Evolutionary conservation across 192 early-diverging fungal species (phyloP).

Genomic region (Coemansia furcata): DNA sequence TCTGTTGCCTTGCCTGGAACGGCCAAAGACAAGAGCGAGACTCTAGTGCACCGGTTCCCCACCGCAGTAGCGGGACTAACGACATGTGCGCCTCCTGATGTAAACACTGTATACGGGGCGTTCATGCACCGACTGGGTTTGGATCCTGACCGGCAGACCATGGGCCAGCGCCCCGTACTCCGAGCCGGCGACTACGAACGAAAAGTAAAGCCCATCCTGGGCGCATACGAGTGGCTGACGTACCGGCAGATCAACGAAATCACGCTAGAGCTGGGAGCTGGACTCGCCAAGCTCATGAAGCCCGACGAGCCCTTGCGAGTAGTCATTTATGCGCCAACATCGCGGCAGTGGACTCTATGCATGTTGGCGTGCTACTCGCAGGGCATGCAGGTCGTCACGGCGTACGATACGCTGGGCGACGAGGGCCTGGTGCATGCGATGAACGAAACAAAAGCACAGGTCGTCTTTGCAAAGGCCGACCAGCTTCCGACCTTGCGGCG

Average conservation of each 20-base stretch:
- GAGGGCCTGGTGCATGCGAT: conserved; percentile 84
- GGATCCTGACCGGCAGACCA: conserved; percentile 59
- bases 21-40: conserved; percentile 14
- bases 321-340: conserved; percentile 68
- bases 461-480: conserved; percentile 66
- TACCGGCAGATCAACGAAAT: conserved; percentile 65
- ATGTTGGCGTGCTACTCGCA: conserved; percentile 62
- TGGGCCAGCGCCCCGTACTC: conserved; percentile 71
- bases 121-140: conserved; percentile 57
- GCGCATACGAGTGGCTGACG: conserved; percentile 78
- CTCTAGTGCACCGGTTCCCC: conserved; percentile 31
- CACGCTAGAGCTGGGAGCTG: conserved; percentile 62
- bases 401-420: conserved; percentile 83
- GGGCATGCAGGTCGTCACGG: conserved; percentile 75
- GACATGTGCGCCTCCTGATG: conserved; percentile 29
- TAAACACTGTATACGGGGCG: conserved; percentile 73
- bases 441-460: conserved; percentile 77
- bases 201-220: conserved; percentile 79
- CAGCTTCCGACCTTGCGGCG: conserved; percentile 47
- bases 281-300: conserved; percentile 67
- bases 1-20: conserved; percentile 21
- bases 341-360: conserved; percentile 48
- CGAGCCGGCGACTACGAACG: conserved; percentile 56
- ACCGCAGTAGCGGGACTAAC: conserved; percentile 20
- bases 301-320: conserved; percentile 38